Evolutionary conservation across 208 protist genomes (phyloP).

Genomic region (Phytomonas francai): DNA sequence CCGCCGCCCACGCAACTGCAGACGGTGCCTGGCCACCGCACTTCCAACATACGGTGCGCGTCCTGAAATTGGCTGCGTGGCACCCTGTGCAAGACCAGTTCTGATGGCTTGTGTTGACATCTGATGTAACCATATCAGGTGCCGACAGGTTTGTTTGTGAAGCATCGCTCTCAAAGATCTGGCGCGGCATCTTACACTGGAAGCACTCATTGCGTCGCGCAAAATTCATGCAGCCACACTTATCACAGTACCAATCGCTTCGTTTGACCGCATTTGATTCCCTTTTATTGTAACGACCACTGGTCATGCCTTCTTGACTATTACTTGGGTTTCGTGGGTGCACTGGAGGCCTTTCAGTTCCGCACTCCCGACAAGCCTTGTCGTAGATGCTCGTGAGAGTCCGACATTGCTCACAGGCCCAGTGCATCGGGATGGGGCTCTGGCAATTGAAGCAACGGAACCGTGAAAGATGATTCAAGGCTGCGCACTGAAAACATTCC

Average conservation of each 20-base stretch:
- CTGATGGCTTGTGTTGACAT: slow-evolving; percentile 28
- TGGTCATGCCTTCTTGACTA: slow-evolving; percentile 8
- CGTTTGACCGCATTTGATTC: slow-evolving; percentile 3
- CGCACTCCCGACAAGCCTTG: slow-evolving; percentile 47
- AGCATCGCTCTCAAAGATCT: not conserved
- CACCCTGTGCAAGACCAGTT: slow-evolving; percentile 81
- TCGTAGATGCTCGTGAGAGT: slow-evolving; percentile 76
- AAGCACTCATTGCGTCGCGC: slow-evolving; percentile 59
- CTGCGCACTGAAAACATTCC: slow-evolving; percentile 73
- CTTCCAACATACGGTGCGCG: slow-evolving; percentile 75
- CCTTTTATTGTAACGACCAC: not conserved
- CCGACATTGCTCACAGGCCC: slow-evolving; percentile 52
- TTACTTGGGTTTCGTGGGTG: slow-evolving; percentile 40
- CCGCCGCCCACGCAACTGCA: slow-evolving; percentile 14
- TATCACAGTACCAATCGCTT: slow-evolving; percentile 65
- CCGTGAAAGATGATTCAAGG: slow-evolving; percentile 72
- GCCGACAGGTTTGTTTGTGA: not conserved
- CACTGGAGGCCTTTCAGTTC: slow-evolving; percentile 22
- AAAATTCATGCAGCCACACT: slow-evolving; percentile 73
- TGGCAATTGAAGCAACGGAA: slow-evolving; percentile 71
- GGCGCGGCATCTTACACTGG: slow-evolving; percentile 37
- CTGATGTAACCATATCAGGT: not conserved
- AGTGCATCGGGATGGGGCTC: slow-evolving; percentile 57
- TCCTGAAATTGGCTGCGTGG: slow-evolving; percentile 82
- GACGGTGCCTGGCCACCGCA: slow-evolving; percentile 38